Conservation (phyloP, 129 eudicot species). For the Smallanthus sonchifolius region DNA sequence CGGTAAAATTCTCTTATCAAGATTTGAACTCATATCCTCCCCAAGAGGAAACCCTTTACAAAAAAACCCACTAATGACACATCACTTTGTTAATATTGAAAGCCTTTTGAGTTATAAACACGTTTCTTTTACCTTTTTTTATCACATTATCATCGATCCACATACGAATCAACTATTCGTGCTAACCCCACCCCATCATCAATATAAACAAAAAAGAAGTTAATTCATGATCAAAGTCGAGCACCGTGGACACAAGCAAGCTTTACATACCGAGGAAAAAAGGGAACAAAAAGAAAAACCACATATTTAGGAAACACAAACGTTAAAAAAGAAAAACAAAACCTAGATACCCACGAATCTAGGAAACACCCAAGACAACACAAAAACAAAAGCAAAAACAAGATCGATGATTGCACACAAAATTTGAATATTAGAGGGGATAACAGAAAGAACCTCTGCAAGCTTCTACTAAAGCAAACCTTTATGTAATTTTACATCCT, state of each 20-base stretch:
- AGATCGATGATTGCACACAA: conserved; percentile 40
- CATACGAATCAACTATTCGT: too few relatives aligned
- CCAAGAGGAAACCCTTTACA: too few relatives aligned
- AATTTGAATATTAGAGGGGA: conserved; percentile 33
- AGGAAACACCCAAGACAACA: conserved; percentile 31
- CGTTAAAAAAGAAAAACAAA: background rate
- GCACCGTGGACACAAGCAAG: conserved; percentile 29
- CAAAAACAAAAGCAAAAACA: conserved; percentile 15
- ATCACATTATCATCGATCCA: too few relatives aligned
- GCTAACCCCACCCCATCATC: too few relatives aligned
- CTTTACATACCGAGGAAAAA: conserved; percentile 33
- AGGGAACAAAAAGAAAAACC: conserved; percentile 34
- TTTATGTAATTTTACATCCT: conserved; percentile 31
- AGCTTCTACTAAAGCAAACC: conserved; percentile 55
- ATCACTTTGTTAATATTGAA: too few relatives aligned
- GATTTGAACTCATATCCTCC: too few relatives aligned
- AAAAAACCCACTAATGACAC: too few relatives aligned
- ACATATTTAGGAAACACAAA: conserved; percentile 33
- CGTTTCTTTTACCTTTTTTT: background rate
- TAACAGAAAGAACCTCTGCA: conserved; percentile 39
- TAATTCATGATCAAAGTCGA: background rate
- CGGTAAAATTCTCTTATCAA: too few relatives aligned
- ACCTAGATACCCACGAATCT: conserved; percentile 27
- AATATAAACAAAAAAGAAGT: background rate
- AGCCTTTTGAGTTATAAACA: too few relatives aligned